These are phyloP conservation scores for Pseudonitzschia multiseries DNA, from an alignment of 108 stramenopile genomes.

Conservation along the genomic window DNA sequence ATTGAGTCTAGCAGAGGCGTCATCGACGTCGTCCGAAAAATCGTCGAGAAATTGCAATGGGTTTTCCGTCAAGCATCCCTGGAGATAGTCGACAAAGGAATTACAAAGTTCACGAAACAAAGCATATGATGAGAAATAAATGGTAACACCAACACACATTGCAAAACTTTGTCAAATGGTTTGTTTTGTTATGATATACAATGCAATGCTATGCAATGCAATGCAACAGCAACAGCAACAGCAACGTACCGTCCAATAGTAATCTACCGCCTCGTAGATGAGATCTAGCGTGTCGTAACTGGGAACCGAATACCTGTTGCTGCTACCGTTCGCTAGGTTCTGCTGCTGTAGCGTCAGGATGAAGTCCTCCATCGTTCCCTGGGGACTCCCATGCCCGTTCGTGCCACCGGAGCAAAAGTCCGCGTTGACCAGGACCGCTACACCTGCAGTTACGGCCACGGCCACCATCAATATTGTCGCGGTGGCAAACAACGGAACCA, in stretches of 20 bases:
- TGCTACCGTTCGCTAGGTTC: background rate
- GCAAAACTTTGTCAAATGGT: no score
- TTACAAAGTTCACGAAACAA: conserved; percentile 1
- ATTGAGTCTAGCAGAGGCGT: conserved; percentile 14
- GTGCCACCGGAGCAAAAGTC: conserved; percentile 54
- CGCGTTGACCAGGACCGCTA: conserved; percentile 39
- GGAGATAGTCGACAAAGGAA: background rate
- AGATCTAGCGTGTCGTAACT: conserved; percentile 9
- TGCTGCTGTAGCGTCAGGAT: conserved; percentile 19
- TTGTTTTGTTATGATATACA: no score
- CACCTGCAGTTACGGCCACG: conserved; percentile 24
- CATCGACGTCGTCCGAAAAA: conserved; percentile 15
- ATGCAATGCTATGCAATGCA: no score
- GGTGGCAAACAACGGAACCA: conserved; percentile 41
- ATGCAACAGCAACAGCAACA: no score
- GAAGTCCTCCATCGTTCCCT: conserved; percentile 41
- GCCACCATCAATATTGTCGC: conserved; percentile 11
- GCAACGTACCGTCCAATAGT: conserved; percentile 42
- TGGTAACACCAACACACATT: background rate
- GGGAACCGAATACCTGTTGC: background rate
- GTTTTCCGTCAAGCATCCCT: conserved; percentile 42
- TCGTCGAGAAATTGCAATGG: conserved; percentile 32
- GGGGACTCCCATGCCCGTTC: conserved; percentile 22
- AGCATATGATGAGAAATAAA: background rate
- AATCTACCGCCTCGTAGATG: conserved; percentile 30